A percentile compares a stretch with the other conserved stretches of the same genome.
phyloP scores from a whole-genome alignment of 495 filamentous ascomycete species.

The Trichoderma asperelloides region DNA sequence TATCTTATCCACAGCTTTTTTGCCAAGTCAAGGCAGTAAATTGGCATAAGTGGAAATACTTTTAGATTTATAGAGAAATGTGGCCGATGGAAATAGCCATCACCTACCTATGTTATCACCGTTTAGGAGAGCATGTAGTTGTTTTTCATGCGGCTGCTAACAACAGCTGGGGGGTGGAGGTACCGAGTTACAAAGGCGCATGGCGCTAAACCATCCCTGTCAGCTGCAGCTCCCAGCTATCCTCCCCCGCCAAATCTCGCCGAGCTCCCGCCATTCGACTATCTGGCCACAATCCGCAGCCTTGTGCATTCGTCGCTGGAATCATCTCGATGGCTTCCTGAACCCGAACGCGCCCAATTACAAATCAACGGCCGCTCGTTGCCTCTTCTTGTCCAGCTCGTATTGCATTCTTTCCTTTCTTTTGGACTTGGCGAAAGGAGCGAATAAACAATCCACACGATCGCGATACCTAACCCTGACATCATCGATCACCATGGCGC shows the following conservation, averaged over 20 bases:
- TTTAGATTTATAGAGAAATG: too few species aligned
- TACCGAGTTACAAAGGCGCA: not conserved
- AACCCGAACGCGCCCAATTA: not conserved
- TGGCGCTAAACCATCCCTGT: not conserved
- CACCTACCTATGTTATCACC: too few species aligned
- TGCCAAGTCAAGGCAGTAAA: too few species aligned
- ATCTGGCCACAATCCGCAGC: slow-evolving; percentile 1
- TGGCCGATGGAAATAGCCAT: too few species aligned
- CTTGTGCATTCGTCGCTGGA: not conserved
- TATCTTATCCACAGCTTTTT: too few species aligned
- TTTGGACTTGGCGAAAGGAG: not conserved
- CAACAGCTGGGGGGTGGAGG: not conserved
- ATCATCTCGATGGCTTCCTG: not conserved
- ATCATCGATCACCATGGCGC: slow-evolving; percentile 2
- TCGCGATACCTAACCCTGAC: not conserved
- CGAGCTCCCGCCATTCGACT: not conserved
- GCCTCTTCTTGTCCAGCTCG: not conserved
- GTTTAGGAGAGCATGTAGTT: too few species aligned
- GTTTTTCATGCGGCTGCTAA: too few species aligned
- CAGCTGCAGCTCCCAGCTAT: not conserved
- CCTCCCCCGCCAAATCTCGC: not conserved
- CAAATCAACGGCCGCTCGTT: not conserved
- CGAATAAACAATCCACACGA: not conserved
- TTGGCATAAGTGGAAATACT: too few species aligned
- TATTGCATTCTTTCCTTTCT: not conserved